These are phyloP conservation scores for Mucor sp. DNA, from an alignment of 371 early-diverging fungal genomes.

Conservation along the genomic window DNA sequence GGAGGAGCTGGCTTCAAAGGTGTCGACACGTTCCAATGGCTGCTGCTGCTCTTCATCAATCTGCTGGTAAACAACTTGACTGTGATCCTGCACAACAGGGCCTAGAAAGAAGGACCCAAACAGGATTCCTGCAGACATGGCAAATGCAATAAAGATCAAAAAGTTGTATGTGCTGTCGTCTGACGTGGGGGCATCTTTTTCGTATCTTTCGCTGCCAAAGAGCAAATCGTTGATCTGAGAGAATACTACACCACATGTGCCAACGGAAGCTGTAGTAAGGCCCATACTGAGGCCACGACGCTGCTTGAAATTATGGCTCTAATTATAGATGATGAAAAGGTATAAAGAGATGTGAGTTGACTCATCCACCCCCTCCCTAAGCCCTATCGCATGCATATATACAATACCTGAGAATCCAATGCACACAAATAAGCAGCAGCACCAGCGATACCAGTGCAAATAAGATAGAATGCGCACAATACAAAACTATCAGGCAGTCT, in stretches of 20 bases:
- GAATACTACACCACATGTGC: conserved; percentile 46
- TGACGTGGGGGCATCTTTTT: conserved; percentile 4
- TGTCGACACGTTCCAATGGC: not conserved
- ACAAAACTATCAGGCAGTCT: conserved; percentile 31
- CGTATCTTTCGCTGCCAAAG: conserved; percentile 22
- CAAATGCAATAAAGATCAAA: conserved; percentile 36
- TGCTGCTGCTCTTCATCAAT: conserved; percentile 14
- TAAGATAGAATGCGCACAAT: conserved; percentile 39
- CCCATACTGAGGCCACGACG: conserved; percentile 51
- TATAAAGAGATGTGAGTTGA: not conserved
- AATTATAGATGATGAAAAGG: conserved; percentile 3
- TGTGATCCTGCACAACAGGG: conserved; percentile 11
- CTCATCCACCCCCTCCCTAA: not conserved
- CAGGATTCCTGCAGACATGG: conserved; percentile 27
- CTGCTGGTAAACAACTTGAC: not conserved
- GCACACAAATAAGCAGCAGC: conserved; percentile 48
- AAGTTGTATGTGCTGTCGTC: conserved; percentile 35
- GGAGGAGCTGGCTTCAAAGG: not conserved
- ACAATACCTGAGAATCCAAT: conserved; percentile 52
- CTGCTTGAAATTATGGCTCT: conserved; percentile 42
- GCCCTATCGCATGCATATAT: not conserved
- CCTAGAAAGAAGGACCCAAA: conserved; percentile 41
- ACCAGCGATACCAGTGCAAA: conserved; percentile 36
- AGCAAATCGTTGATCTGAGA: conserved; percentile 49
- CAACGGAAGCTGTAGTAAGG: conserved; percentile 40